Evolutionary conservation across 768 basidiomycete species (phyloP).

Genomic region (Podaxis rugospora): DNA sequence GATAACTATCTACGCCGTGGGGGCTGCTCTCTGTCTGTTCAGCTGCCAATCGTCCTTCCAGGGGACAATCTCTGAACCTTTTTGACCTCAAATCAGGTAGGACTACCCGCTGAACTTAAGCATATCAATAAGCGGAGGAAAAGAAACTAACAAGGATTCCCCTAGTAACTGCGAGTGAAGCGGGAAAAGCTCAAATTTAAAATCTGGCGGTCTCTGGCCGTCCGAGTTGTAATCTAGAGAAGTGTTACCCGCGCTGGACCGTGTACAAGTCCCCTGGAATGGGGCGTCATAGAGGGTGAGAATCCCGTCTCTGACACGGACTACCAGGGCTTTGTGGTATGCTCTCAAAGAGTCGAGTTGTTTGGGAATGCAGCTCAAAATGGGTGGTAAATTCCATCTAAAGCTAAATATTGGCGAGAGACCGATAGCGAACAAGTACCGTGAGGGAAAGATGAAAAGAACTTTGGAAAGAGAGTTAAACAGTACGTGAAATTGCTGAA

Average conservation of each 20-base stretch:
- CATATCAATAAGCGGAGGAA: conserved; percentile 89
- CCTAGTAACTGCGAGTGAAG: conserved; percentile 86
- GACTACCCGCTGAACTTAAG: conserved; percentile 86
- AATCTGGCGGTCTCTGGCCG: conserved; percentile 61
- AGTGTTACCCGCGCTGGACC: conserved; percentile 66
- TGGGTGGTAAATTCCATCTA: conserved; percentile 83
- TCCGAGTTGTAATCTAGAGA: conserved; percentile 81
- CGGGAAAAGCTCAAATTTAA: conserved; percentile 81
- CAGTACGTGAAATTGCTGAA: conserved; percentile 80
- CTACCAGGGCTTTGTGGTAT: conserved; percentile 61
- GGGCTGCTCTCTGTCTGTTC: no score
- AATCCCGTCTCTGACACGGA: conserved; percentile 53
- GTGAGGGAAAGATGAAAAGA: conserved; percentile 82
- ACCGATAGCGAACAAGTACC: conserved; percentile 83
- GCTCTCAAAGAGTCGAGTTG: conserved; percentile 80
- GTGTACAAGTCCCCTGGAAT: conserved; percentile 78
- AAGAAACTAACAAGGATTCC: conserved; percentile 91
- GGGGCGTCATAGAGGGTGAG: conserved; percentile 77
- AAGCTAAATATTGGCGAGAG: conserved; percentile 80
- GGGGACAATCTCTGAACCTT: neutral
- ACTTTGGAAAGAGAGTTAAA: conserved; percentile 80
- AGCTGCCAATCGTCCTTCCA: no score
- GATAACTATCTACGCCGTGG: no score
- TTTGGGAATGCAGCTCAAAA: conserved; percentile 84
- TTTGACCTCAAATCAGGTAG: conserved; percentile 77